Percentiles rank a stretch among this genome's conserved stretches.
phyloP scores from a whole-genome alignment of 2,329 filamentous ascomycete species.

The Aureobasidium pullulans region DNA sequence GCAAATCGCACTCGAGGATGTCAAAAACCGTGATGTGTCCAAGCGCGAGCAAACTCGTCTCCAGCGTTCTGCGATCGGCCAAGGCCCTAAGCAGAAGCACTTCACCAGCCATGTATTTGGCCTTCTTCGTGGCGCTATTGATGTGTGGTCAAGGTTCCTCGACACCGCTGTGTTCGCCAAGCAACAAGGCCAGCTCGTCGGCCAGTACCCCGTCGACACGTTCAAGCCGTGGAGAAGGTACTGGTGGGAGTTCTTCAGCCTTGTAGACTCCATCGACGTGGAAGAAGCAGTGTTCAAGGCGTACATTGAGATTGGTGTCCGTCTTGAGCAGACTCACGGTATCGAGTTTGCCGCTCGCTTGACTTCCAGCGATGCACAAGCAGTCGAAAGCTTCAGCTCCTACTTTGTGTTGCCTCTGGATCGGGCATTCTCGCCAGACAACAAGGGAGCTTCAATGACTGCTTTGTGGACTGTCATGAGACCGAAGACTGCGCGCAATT shows the following conservation, averaged over 20 bases:
- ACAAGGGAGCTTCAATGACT: constrained; percentile 13
- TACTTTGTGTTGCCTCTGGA: constrained; percentile 8
- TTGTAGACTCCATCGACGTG: constrained; percentile 36
- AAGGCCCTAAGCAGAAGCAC: constrained; percentile 16
- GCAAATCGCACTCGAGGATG: constrained; percentile 12
- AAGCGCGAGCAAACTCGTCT: constrained; percentile 17
- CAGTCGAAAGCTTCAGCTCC: not conserved
- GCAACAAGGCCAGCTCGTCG: not conserved
- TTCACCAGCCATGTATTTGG: constrained; percentile 2
- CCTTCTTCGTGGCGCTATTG: not conserved
- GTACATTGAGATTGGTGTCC: constrained; percentile 36
- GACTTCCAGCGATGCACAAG: not conserved
- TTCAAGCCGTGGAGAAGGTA: constrained; percentile 30
- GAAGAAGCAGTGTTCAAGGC: constrained; percentile 49
- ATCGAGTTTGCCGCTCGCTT: constrained; percentile 1
- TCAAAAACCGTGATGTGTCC: constrained; percentile 1
- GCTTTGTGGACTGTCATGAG: constrained; percentile 56
- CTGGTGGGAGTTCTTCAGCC: constrained; percentile 42
- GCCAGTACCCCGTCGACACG: not conserved
- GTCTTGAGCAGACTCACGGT: not conserved
- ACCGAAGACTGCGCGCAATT: constrained; percentile 45
- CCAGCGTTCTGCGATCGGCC: constrained; percentile 18
- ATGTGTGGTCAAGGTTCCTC: constrained; percentile 7
- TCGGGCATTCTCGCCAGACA: constrained; percentile 6
- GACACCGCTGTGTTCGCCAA: not conserved